phyloP scores from a whole-genome alignment of 208 protist species.

The Wallacemonas sp. region DNA sequence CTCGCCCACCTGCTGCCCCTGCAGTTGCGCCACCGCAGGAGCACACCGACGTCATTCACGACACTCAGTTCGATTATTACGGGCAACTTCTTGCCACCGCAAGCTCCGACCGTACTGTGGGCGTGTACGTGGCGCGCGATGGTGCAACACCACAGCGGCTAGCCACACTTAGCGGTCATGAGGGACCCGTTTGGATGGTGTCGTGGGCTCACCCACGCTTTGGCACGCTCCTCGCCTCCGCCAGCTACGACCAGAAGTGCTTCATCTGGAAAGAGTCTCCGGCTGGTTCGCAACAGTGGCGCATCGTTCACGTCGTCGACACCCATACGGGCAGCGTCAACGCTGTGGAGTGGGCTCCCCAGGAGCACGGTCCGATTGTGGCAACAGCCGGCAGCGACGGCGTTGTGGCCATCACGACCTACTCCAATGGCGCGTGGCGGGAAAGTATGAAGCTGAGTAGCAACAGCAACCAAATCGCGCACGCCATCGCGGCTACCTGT shows the following conservation, averaged over 20 bases:
- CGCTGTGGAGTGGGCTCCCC: constrained; percentile 76
- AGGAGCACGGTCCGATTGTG: constrained; percentile 64
- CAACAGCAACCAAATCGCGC: constrained; percentile 80
- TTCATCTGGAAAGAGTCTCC: constrained; percentile 94
- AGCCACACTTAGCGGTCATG: constrained; percentile 86
- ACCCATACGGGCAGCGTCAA: constrained; percentile 78
- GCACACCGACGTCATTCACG: constrained; percentile 95
- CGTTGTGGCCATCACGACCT: constrained; percentile 61
- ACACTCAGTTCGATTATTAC: constrained; percentile 98
- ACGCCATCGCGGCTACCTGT: constrained; percentile 79
- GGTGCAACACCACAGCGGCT: constrained; percentile 52
- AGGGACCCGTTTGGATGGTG: constrained; percentile 98
- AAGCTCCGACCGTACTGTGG: constrained; percentile 96
- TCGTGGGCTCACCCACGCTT: constrained; percentile 98
- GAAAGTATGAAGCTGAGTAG: constrained; percentile 74
- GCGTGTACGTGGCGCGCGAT: constrained; percentile 90
- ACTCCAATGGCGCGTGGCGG: constrained; percentile 59
- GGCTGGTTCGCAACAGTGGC: constrained; percentile 39
- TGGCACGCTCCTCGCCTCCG: constrained; percentile 95
- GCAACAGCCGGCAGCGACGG: constrained; percentile 81
- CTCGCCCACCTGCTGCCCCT: neutral
- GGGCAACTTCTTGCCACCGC: constrained; percentile 97
- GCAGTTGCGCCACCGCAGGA: constrained; percentile 7
- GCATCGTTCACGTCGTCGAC: constrained; percentile 69
- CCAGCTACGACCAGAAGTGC: constrained; percentile 96